phyloP scores from a whole-genome alignment of 2,329 filamentous ascomycete genomes.

The Botrytis aclada region DNA sequence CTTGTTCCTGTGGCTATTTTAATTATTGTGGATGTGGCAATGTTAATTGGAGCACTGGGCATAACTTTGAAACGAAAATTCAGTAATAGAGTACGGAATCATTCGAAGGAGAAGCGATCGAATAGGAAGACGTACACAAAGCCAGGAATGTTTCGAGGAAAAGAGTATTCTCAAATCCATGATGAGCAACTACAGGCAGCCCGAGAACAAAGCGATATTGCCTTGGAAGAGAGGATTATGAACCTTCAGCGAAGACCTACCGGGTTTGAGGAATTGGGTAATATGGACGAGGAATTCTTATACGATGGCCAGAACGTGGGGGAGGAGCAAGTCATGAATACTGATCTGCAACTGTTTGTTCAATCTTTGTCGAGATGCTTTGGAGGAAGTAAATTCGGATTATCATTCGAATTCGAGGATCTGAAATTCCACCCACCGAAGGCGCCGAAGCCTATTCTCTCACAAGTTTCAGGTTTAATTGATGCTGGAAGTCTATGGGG shows the following conservation, averaged over 20 bases:
- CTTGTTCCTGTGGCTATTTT: neutral
- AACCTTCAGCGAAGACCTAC: constrained; percentile 23
- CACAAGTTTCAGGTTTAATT: constrained; percentile 54
- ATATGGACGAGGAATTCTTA: constrained; percentile 20
- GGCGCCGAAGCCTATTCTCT: constrained; percentile 46
- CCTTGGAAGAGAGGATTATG: constrained; percentile 24
- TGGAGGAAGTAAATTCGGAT: constrained; percentile 49
- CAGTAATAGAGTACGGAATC: neutral
- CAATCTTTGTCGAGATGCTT: constrained; percentile 52
- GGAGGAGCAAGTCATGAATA: constrained; percentile 35
- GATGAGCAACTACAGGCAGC: constrained; percentile 25
- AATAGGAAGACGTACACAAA: constrained; percentile 26
- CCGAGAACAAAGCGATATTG: constrained; percentile 19
- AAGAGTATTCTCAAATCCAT: constrained; percentile 31
- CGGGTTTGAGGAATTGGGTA: constrained; percentile 24
- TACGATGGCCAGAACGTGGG: constrained; percentile 22
- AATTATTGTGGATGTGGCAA: constrained; percentile 43
- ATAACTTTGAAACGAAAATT: constrained; percentile 10
- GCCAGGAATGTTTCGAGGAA: constrained; percentile 34
- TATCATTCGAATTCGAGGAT: constrained; percentile 52
- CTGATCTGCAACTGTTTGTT: constrained; percentile 49
- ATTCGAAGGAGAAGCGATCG: constrained; percentile 25
- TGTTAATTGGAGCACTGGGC: constrained; percentile 40
- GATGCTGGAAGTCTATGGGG: constrained; percentile 53
- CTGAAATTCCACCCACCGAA: constrained; percentile 49